Evolutionary conservation across 176 grass and related monocot genomes (phyloP).

Genomic region (Poa pratensis): DNA sequence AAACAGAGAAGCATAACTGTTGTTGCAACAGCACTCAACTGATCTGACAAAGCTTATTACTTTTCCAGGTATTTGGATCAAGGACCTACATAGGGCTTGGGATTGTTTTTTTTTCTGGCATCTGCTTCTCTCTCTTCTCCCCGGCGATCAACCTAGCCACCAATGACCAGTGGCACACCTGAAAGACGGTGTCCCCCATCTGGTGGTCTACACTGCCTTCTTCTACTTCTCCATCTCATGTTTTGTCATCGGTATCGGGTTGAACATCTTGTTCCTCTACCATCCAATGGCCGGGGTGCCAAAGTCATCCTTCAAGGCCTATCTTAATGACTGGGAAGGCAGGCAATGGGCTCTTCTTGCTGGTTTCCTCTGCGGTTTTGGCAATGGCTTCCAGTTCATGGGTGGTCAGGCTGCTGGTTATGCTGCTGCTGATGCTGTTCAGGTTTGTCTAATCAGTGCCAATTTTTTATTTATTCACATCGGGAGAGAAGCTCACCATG

Average conservation of each 20-base stretch:
- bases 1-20: neutral
- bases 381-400: conserved; percentile 99
- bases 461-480: neutral
- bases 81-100: conserved; percentile 70
- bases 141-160: conserved; percentile 94
- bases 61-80: conserved; percentile 60
- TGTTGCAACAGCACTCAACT: neutral
- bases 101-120: conserved; percentile 86
- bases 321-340: conserved; percentile 87
- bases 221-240: conserved; percentile 98
- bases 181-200: conserved; percentile 69
- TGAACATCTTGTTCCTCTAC: conserved; percentile 93
- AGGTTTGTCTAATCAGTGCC: conserved; percentile 49
- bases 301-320: conserved; percentile 75
- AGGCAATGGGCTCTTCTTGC: conserved; percentile 93
- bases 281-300: conserved; percentile 77
- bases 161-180: conserved; percentile 93
- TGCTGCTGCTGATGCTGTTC: conserved; percentile 96
- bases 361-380: conserved; percentile 81
- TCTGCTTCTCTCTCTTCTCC: conserved; percentile 96
- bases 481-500: neutral
- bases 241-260: conserved; percentile 67
- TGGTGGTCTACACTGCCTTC: conserved; percentile 97
- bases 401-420: conserved; percentile 95
- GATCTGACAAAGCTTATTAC: neutral